Conservation (phyloP, 2,329 filamentous ascomycete species). For the Byssochlamys sp. region DNA sequence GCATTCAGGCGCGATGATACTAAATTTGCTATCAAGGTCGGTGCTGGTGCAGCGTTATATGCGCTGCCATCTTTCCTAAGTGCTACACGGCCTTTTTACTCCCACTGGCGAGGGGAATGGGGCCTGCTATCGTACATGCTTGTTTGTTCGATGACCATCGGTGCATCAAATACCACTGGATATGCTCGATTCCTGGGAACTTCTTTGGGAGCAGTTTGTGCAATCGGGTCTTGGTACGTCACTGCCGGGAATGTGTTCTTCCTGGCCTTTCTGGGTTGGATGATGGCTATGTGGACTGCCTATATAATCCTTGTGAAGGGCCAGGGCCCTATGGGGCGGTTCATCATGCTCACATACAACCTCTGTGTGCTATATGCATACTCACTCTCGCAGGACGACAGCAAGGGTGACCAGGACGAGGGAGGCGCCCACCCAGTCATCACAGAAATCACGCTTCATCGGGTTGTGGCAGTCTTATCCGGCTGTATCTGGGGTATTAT, state of each 20-base stretch:
- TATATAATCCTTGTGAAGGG: constrained; percentile 78
- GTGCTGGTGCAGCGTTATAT: constrained; percentile 77
- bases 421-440: constrained; percentile 77
- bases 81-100: constrained; percentile 67
- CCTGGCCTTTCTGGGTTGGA: constrained; percentile 71
- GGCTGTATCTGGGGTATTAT: constrained; percentile 89
- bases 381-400: constrained; percentile 69
- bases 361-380: constrained; percentile 90
- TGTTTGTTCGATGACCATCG: constrained; percentile 94
- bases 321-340: constrained; percentile 82
- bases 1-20: constrained; percentile 56
- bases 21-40: constrained; percentile 83
- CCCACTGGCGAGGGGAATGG: constrained; percentile 91
- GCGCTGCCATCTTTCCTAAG: constrained; percentile 80
- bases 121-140: constrained; percentile 94
- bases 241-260: constrained; percentile 63
- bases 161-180: constrained; percentile 87
- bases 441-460: constrained; percentile 75
- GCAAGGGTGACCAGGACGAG: constrained; percentile 74
- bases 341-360: constrained; percentile 92
- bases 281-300: constrained; percentile 73
- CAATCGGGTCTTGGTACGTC: constrained; percentile 67
- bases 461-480: constrained; percentile 73
- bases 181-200: constrained; percentile 80
- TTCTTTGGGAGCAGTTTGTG: constrained; percentile 65